Evolutionary conservation across 192 early-diverging fungal species (phyloP).

Genomic region (Coemansia sp.): DNA sequence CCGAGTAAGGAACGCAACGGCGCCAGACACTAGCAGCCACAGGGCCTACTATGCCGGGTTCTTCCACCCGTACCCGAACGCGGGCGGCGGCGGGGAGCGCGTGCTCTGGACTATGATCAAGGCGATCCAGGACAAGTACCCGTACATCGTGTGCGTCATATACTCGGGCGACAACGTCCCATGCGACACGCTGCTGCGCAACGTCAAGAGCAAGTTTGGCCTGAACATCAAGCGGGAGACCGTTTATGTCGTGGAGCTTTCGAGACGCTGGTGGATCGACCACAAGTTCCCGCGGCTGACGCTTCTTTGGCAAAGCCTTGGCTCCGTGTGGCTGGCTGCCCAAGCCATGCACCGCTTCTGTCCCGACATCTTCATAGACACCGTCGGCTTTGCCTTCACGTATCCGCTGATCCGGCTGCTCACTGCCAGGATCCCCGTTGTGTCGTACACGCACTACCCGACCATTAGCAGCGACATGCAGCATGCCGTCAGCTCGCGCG

Average conservation of each 20-base stretch:
- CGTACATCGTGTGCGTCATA: slow-evolving; percentile 69
- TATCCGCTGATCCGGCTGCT: slow-evolving; percentile 77
- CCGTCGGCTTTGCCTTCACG: slow-evolving; percentile 94
- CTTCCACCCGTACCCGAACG: slow-evolving; percentile 95
- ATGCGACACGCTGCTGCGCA: slow-evolving; percentile 61
- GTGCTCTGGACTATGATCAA: slow-evolving; percentile 92
- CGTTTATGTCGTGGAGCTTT: slow-evolving; percentile 68
- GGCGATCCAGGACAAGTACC: slow-evolving; percentile 74
- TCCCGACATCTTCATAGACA: slow-evolving; percentile 89
- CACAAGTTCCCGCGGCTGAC: slow-evolving; percentile 78
- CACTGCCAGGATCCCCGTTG: slow-evolving; percentile 60
- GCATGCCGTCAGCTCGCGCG: slow-evolving; percentile 64
- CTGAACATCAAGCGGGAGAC: slow-evolving; percentile 61
- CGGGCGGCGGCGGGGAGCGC: slow-evolving; percentile 94
- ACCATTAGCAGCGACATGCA: slow-evolving; percentile 94
- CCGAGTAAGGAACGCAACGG: slow-evolving; percentile 9
- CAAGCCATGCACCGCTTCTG: slow-evolving; percentile 70
- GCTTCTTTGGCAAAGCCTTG: slow-evolving; percentile 83
- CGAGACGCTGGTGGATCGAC: slow-evolving; percentile 68
- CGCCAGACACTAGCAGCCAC: slow-evolving; percentile 37
- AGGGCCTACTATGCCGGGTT: slow-evolving; percentile 67
- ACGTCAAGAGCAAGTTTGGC: slow-evolving; percentile 65
- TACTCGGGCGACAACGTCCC: slow-evolving; percentile 77
- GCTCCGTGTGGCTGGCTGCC: slow-evolving; percentile 71
- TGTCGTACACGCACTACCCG: slow-evolving; percentile 96